These are phyloP conservation scores for Podila epigama DNA, from an alignment of 192 early-diverging fungal species.

Conservation along the genomic window DNA sequence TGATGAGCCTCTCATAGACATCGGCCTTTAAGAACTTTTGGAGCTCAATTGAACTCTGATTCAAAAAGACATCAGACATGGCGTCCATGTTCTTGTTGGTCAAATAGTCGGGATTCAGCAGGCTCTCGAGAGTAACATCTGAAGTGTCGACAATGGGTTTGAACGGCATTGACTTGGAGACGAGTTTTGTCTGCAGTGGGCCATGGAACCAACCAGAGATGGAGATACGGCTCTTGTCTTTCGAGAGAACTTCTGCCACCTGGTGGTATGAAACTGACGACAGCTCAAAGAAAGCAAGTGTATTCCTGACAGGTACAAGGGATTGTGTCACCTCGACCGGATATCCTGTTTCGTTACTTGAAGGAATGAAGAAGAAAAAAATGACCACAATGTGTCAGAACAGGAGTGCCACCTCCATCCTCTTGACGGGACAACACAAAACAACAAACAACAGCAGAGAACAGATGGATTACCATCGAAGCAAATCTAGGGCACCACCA, in stretches of 20 bases:
- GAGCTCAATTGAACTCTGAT: constrained; percentile 50
- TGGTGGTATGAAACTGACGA: constrained; percentile 68
- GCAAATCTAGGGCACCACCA: constrained; percentile 72
- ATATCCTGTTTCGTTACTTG: constrained; percentile 53
- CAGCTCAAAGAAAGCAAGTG: constrained; percentile 66
- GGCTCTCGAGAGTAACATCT: constrained; percentile 23
- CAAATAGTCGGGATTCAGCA: constrained; percentile 61
- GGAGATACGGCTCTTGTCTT: constrained; percentile 57
- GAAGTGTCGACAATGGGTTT: neutral
- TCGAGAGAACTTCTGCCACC: constrained; percentile 58
- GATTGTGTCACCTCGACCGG: constrained; percentile 53
- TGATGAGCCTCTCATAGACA: constrained; percentile 31
- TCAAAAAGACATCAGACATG: constrained; percentile 56
- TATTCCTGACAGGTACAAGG: constrained; percentile 61
- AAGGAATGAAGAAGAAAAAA: neutral
- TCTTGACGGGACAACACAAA: neutral
- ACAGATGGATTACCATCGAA: constrained; percentile 47
- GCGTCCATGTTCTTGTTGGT: constrained; percentile 23
- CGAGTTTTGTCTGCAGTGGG: constrained; percentile 47
- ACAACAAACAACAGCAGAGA: neutral
- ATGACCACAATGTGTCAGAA: no score
- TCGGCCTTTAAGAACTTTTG: constrained; percentile 48
- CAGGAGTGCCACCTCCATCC: no score
- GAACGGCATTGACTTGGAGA: constrained; percentile 39
- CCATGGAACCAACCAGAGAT: constrained; percentile 78